A percentile compares a stretch with the other conserved stretches of the same genome.
Evolutionary conservation across 768 basidiomycete species (phyloP).

Genomic region (Leccinum fibrillosum): DNA sequence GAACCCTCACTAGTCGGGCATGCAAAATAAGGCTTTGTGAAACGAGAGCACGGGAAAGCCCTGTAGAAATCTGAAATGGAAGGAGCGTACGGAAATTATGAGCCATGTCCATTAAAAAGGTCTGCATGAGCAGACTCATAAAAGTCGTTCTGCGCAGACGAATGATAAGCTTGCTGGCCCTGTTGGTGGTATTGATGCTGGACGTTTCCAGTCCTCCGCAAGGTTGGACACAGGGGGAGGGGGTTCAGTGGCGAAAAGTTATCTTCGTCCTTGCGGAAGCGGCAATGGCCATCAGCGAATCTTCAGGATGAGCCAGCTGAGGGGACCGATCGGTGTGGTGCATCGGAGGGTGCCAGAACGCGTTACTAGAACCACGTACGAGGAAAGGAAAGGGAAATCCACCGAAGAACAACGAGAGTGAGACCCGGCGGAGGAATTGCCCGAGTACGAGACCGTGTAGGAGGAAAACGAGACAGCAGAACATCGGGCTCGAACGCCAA

Average conservation of each 20-base stretch:
- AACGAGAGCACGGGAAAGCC: neutral
- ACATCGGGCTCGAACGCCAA: conserved; percentile 53
- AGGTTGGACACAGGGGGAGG: conserved; percentile 40
- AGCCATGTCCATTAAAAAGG: conserved; percentile 20
- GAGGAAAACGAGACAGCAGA: conserved; percentile 64
- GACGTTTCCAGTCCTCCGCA: conserved; percentile 30
- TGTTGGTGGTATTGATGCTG: conserved; percentile 26
- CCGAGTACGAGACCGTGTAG: conserved; percentile 59
- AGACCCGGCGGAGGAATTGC: conserved; percentile 51
- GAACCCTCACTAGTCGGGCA: neutral
- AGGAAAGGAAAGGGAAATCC: conserved; percentile 61
- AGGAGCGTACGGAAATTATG: neutral
- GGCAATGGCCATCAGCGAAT: conserved; percentile 69
- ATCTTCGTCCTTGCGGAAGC: conserved; percentile 62
- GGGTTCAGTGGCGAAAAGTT: conserved; percentile 54
- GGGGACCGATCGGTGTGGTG: conserved; percentile 55
- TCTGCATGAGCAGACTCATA: conserved; percentile 34
- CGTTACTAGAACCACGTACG: conserved; percentile 50
- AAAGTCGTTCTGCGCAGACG: conserved; percentile 26
- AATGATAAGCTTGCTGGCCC: conserved; percentile 14
- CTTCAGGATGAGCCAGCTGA: conserved; percentile 33
- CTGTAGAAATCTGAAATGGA: conserved; percentile 8
- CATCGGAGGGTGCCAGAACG: conserved; percentile 82
- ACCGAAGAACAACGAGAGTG: conserved; percentile 63
- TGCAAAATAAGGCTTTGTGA: too few species aligned